These are phyloP conservation scores for Oenanthe sinensis DNA, from an alignment of 129 eudicot species.

Conservation along the genomic window DNA sequence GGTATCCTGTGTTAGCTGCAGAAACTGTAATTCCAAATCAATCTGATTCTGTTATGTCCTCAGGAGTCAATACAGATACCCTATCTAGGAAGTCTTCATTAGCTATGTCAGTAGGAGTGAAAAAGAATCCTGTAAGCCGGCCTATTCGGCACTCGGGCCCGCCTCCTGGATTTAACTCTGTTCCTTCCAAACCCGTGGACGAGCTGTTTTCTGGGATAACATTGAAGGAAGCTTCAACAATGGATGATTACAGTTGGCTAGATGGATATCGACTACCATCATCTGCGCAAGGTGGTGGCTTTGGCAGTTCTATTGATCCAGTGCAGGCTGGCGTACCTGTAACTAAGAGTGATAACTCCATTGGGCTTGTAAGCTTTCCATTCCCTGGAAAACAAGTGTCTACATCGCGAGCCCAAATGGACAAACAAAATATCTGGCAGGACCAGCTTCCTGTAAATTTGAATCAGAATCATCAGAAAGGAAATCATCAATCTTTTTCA, in stretches of 20 bases:
- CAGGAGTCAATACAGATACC: constrained; percentile 30
- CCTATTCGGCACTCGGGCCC: constrained; percentile 76
- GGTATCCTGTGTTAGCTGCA: constrained; percentile 25
- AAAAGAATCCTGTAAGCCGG: constrained; percentile 73
- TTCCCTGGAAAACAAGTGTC: constrained; percentile 90
- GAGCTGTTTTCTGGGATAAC: constrained; percentile 22
- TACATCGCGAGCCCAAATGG: constrained; percentile 25
- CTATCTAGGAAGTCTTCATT: constrained; percentile 34
- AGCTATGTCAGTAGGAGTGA: constrained; percentile 20
- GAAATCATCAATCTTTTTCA: constrained; percentile 42
- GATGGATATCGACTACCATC: constrained; percentile 75
- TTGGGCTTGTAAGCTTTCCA: constrained; percentile 66
- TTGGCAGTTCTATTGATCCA: constrained; percentile 35
- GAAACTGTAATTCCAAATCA: constrained; percentile 44
- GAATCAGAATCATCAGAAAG: constrained; percentile 38
- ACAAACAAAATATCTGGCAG: constrained; percentile 51
- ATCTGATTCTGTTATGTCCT: constrained; percentile 41
- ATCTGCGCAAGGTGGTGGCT: constrained; percentile 30
- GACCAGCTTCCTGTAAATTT: constrained; percentile 38
- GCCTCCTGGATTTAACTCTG: constrained; percentile 79
- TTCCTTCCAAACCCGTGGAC: constrained; percentile 35
- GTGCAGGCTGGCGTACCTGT: constrained; percentile 32
- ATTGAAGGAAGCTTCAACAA: constrained; percentile 20
- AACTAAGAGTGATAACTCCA: constrained; percentile 36
- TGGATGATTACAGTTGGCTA: constrained; percentile 87